Base-by-base conservation (phyloP, 139 green algal genomes). In the Bryopsis sp. region DNA sequence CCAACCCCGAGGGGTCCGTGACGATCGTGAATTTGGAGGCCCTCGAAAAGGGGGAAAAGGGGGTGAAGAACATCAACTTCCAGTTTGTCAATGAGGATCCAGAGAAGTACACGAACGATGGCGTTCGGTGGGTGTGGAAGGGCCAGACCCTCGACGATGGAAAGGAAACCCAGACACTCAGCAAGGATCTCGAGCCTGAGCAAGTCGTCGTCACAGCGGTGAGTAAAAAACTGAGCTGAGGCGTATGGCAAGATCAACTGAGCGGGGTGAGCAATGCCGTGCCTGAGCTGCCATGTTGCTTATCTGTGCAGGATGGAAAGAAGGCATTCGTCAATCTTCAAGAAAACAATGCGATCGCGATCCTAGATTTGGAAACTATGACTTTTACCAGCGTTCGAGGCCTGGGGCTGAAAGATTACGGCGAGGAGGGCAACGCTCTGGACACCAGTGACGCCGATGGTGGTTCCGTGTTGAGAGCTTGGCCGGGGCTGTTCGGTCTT, bases 341-440 rank as follows among this genome's bases (percentile, higher is more conserved):
- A 57, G 66, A 72, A 37, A 72, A 72, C 47, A 72, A 72, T 28
- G 66, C 66, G 8, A 4, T 72, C 8, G 66, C 66, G 26, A 37
- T 72, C 6, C 33, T 72, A 6, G 66, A 72, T 37, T 32, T 72
- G 32, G 37, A 58, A 24, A 50, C 66, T 24, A 64, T 36, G 47
- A 24, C 11, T 6, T 54, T 72, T 48, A 57, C 22, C 5, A 54
- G 31, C 22, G 39, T 72, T 15, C 22, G 8, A 22, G 22, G 46
- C 6, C 68, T 63, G 22, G 66, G 48, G 11, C 31, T 63, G 35
- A 72, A 72, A 0, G 66, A 63, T 22, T 39, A 48, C 5, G 47
- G 48, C 38, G 36, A 28, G 8, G 29, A 50, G 33, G 8, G 48
- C 36, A 64, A 63, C 31, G 48, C 57, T 22, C 24, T 64, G 48